phyloP scores from a whole-genome alignment of 768 basidiomycete species.

The Lentinula guzmanii region DNA sequence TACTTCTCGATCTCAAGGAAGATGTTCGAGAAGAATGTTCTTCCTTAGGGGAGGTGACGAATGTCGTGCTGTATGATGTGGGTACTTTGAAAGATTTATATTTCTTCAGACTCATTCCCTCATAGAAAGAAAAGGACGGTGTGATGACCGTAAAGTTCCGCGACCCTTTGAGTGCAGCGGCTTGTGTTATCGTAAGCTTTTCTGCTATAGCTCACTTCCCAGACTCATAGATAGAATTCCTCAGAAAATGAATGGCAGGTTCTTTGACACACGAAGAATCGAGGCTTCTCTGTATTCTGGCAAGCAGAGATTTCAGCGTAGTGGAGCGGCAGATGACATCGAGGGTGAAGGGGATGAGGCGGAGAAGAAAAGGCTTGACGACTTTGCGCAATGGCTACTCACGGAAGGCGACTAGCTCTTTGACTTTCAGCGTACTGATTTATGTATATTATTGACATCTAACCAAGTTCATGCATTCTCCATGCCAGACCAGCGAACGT shows the following conservation, averaged over 20 bases:
- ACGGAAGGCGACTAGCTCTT: slow-evolving; percentile 59
- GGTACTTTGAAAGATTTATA: slow-evolving; percentile 21
- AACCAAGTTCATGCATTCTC: background rate
- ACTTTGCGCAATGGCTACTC: slow-evolving; percentile 85
- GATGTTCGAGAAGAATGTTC: slow-evolving; percentile 95
- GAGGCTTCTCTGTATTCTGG: slow-evolving; percentile 81
- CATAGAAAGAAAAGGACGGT: slow-evolving; percentile 86
- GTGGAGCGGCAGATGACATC: slow-evolving; percentile 58
- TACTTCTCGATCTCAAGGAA: slow-evolving; percentile 90
- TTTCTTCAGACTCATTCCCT: background rate
- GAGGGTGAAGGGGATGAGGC: slow-evolving; percentile 64
- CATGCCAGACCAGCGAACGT: background rate
- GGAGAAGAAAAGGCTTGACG: slow-evolving; percentile 81
- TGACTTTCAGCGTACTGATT: background rate
- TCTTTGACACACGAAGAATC: slow-evolving; percentile 79
- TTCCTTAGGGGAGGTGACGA: slow-evolving; percentile 89
- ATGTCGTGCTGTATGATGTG: slow-evolving; percentile 92
- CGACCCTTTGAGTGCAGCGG: slow-evolving; percentile 88
- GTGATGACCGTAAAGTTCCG: slow-evolving; percentile 96
- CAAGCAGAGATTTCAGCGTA: slow-evolving; percentile 74
- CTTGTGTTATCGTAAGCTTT: slow-evolving; percentile 72
- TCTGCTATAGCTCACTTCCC: background rate
- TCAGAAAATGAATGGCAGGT: slow-evolving; percentile 93
- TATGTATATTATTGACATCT: background rate
- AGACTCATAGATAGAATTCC: background rate